These are phyloP conservation scores for Herpetospermum pedunculosum DNA, from an alignment of 306 rosid genomes.

Conservation along the genomic window DNA sequence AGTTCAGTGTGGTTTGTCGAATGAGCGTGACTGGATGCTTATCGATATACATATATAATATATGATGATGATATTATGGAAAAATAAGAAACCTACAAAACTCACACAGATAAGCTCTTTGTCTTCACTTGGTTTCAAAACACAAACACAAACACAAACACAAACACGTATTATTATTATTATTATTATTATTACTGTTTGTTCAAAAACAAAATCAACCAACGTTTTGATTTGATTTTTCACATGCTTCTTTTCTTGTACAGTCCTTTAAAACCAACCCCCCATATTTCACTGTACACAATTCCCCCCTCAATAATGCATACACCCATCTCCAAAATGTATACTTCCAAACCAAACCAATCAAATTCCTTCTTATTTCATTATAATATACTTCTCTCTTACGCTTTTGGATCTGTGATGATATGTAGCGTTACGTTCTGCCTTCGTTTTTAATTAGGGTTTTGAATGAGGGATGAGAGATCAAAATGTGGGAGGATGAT, in stretches of 20 bases:
- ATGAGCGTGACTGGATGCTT: constrained; percentile 38
- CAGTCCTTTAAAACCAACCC: background rate
- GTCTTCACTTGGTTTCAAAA: constrained; percentile 24
- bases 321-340: background rate
- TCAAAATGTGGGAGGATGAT: no score
- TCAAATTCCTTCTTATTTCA: background rate
- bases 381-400: no score
- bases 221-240: background rate
- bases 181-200: background rate
- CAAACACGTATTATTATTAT: no score
- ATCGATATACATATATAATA: constrained; percentile 20
- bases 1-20: constrained; percentile 21
- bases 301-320: background rate
- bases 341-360: constrained; percentile 6
- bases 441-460: no score
- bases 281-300: constrained; percentile 1
- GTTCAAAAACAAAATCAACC: background rate
- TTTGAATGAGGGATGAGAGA: no score
- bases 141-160: background rate
- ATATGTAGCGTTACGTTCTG: no score
- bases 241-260: background rate
- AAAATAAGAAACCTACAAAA: constrained; percentile 40
- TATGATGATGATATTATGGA: constrained; percentile 29
- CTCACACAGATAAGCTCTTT: constrained; percentile 47
- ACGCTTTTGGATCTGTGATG: no score